phyloP scores from a whole-genome alignment of 2,329 filamentous ascomycete species.

The Thelonectria olida region DNA sequence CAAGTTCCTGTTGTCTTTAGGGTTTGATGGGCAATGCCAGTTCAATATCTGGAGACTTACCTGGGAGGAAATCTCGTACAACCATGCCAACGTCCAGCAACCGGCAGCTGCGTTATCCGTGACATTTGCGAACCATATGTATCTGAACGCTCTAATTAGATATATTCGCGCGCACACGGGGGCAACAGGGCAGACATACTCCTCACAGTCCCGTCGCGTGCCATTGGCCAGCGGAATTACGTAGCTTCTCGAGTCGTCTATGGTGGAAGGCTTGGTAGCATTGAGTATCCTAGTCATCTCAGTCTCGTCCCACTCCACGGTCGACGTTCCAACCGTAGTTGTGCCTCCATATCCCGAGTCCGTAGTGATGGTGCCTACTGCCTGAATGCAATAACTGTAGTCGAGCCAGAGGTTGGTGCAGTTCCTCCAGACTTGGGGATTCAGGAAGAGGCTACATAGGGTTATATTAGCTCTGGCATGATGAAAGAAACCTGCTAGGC shows the following conservation, averaged over 20 bases:
- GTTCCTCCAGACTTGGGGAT: conserved; percentile 9
- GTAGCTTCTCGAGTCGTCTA: not conserved
- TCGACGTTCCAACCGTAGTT: not conserved
- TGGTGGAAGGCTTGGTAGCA: not conserved
- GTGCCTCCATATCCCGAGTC: not conserved
- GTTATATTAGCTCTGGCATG: not conserved
- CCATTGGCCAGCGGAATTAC: not conserved
- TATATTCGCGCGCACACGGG: not conserved
- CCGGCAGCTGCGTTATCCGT: not conserved
- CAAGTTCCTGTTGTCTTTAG: not conserved
- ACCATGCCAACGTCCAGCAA: not conserved
- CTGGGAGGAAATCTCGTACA: too few species aligned
- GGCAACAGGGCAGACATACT: not conserved
- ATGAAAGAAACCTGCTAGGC: too few species aligned
- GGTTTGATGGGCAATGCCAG: too few species aligned
- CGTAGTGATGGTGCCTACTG: conserved; percentile 5
- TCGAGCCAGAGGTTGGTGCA: conserved; percentile 21
- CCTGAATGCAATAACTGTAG: conserved; percentile 18
- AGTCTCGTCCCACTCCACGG: not conserved
- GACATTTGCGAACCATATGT: not conserved
- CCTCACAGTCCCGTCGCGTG: not conserved
- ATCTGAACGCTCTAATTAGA: not conserved
- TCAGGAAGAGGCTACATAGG: not conserved
- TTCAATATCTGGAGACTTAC: too few species aligned
- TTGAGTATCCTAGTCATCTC: not conserved